These are phyloP conservation scores for Gautieria morchelliformis DNA, from an alignment of 768 basidiomycete species.

Conservation along the genomic window DNA sequence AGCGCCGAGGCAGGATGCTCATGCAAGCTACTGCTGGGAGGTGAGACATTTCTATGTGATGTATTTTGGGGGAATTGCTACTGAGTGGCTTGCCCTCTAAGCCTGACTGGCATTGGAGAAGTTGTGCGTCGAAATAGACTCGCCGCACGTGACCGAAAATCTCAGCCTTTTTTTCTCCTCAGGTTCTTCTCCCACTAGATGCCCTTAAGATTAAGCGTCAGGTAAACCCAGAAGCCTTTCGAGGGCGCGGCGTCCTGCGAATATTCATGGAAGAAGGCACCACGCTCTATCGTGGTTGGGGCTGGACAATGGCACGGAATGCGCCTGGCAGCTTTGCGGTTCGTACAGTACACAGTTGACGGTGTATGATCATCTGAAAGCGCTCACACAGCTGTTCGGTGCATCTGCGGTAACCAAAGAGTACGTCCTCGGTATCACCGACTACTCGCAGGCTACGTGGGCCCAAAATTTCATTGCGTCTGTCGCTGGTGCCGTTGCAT, in stretches of 20 bases:
- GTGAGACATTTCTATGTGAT: constrained; percentile 29
- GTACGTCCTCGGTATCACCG: constrained; percentile 76
- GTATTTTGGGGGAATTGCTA: not conserved
- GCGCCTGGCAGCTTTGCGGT: constrained; percentile 95
- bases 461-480: constrained; percentile 95
- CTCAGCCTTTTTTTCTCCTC: not conserved
- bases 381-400: constrained; percentile 76
- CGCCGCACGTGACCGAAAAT: not conserved
- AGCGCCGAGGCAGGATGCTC: constrained; percentile 91
- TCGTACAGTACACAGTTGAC: constrained; percentile 21
- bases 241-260: constrained; percentile 81
- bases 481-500: constrained; percentile 86
- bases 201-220: constrained; percentile 98
- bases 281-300: constrained; percentile 93
- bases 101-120: constrained; percentile 81
- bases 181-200: constrained; percentile 92
- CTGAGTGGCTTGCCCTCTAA: constrained; percentile 13
- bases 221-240: constrained; percentile 97
- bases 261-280: constrained; percentile 90
- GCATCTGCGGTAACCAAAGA: constrained; percentile 94
- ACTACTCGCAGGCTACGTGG: constrained; percentile 96
- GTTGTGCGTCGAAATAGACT: constrained; percentile 41
- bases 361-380: not conserved
- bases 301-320: constrained; percentile 97
- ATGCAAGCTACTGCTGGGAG: constrained; percentile 93